phyloP scores from a whole-genome alignment of 2,329 filamentous ascomycete genomes.

The Cladosporium halotolerans region DNA sequence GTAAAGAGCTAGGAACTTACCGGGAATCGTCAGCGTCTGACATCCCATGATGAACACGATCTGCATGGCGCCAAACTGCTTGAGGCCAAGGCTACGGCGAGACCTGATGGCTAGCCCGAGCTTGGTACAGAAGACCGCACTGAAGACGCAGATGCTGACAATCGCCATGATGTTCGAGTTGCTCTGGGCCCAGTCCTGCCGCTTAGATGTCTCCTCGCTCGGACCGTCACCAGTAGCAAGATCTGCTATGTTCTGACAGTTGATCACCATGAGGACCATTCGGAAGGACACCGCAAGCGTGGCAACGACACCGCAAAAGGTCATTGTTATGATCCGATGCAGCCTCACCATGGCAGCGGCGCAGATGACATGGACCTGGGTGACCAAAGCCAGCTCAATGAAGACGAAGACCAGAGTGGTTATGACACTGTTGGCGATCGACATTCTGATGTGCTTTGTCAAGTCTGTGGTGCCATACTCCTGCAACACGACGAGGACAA shows the following conservation, averaged over 20 bases:
- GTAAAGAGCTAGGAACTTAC: slow-evolving; percentile 36
- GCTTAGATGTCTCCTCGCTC: not conserved
- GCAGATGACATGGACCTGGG: slow-evolving; percentile 60
- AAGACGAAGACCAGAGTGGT: slow-evolving; percentile 48
- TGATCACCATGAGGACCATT: slow-evolving; percentile 46
- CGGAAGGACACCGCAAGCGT: slow-evolving; percentile 49
- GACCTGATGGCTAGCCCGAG: slow-evolving; percentile 52
- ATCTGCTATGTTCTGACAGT: slow-evolving; percentile 25
- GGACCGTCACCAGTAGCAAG: not conserved
- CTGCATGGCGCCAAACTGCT: slow-evolving; percentile 58
- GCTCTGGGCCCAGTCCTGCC: slow-evolving; percentile 11
- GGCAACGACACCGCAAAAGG: slow-evolving; percentile 44
- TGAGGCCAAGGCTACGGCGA: slow-evolving; percentile 51
- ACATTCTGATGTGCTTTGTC: slow-evolving; percentile 21
- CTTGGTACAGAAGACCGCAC: slow-evolving; percentile 56
- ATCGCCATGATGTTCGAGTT: slow-evolving; percentile 46
- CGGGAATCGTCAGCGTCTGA: slow-evolving; percentile 60
- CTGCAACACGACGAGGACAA: slow-evolving; percentile 35
- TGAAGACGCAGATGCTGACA: slow-evolving; percentile 56
- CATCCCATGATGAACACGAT: slow-evolving; percentile 63
- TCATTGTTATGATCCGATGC: slow-evolving; percentile 43
- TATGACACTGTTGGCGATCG: slow-evolving; percentile 45
- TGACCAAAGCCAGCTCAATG: slow-evolving; percentile 53
- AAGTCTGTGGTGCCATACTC: slow-evolving; percentile 14
- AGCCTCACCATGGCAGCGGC: slow-evolving; percentile 38